Base-by-base conservation (phyloP, 164 flowering plant species). In the Platanus orientalis region DNA sequence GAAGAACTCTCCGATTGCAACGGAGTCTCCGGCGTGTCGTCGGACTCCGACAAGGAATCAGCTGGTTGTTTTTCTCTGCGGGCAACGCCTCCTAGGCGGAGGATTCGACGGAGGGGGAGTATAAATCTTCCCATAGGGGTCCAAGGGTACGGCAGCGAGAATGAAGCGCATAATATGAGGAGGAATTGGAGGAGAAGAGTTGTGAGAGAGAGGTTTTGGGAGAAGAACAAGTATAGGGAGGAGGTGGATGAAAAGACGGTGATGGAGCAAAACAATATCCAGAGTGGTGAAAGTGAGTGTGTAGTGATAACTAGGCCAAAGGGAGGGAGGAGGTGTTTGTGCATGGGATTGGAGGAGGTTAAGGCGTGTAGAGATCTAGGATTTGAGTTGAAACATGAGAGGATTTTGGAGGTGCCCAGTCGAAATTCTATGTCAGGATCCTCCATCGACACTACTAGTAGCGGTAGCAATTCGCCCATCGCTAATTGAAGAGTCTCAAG, bases 361-460 rank as follows among this genome's bases (percentile, higher is more conserved):
- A 87, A 81, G 73, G 93, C 90, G 1, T 84, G 89, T 50, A 70
- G 75, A 34, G 93, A 87, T 56, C 85, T 87, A 14, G 93, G 93
- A 27, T 83, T 87, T 21, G 88, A 84, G 62, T 62, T 86, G 66
- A 82, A 83, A 39, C 81, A 78, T 30, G 60, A n/a, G n/a, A n/a
- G n/a, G n/a, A n/a, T n/a, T n/a, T n/a, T 36, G 42, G 42, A 36
- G 13, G 12, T 14, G 13, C 42, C 7, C 3, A 25, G 58, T 54
- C 48, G 75, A 4, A 45, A 69, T 24, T 78, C 83, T 3, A n/a
- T 76, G 40, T 78, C 83, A 0, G 67, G 56, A 1, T 71, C 85
- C 9, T 71, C 75, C 3, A 62, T 68, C 42, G 86, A 83, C 49
- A n/a, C n/a, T n/a, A 77, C 80, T 57, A 83, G 85, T 29, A 82